These are phyloP conservation scores for Cercospora zeae-maydis DNA, from an alignment of 2,329 filamentous ascomycete species.

Conservation along the genomic window DNA sequence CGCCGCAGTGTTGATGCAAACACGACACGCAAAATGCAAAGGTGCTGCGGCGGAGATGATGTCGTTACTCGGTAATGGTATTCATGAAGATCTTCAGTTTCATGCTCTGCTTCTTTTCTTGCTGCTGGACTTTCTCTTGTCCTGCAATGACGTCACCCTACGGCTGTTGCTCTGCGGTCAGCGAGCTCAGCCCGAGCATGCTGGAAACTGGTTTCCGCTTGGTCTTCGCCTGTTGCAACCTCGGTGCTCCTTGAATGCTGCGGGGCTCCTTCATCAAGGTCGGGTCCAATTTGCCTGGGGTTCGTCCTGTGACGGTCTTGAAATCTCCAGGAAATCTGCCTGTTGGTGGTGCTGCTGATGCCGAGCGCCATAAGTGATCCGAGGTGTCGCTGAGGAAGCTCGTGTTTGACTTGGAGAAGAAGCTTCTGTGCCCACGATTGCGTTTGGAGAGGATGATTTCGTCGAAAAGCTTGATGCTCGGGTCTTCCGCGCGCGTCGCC, in stretches of 20 bases:
- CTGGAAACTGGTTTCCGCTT: constrained; percentile 49
- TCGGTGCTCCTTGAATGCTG: constrained; percentile 81
- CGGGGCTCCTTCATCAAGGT: constrained; percentile 88
- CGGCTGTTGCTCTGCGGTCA: constrained; percentile 23
- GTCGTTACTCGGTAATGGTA: constrained; percentile 6
- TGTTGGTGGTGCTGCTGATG: constrained; percentile 55
- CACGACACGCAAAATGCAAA: background rate
- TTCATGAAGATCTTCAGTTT: background rate
- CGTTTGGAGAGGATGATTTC: constrained; percentile 78
- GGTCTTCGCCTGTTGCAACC: constrained; percentile 50
- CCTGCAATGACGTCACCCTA: constrained; percentile 16
- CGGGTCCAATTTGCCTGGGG: constrained; percentile 79
- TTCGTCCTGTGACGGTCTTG: constrained; percentile 57
- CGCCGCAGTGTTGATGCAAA: background rate
- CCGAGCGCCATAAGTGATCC: constrained; percentile 75
- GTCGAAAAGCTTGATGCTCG: constrained; percentile 72
- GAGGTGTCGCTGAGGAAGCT: constrained; percentile 68
- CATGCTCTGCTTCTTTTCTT: constrained; percentile 5
- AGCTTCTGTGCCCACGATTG: constrained; percentile 61
- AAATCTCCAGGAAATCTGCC: constrained; percentile 55
- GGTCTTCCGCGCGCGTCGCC: constrained; percentile 55
- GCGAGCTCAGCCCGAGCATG: constrained; percentile 34
- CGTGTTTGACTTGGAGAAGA: constrained; percentile 59
- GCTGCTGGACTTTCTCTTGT: constrained; percentile 5
- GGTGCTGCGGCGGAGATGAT: background rate